A percentile compares a stretch with the other conserved stretches of the same genome.
Conservation (phyloP, 1,284 basidiomycete species). For the Apiotrichum domesticum region DNA sequence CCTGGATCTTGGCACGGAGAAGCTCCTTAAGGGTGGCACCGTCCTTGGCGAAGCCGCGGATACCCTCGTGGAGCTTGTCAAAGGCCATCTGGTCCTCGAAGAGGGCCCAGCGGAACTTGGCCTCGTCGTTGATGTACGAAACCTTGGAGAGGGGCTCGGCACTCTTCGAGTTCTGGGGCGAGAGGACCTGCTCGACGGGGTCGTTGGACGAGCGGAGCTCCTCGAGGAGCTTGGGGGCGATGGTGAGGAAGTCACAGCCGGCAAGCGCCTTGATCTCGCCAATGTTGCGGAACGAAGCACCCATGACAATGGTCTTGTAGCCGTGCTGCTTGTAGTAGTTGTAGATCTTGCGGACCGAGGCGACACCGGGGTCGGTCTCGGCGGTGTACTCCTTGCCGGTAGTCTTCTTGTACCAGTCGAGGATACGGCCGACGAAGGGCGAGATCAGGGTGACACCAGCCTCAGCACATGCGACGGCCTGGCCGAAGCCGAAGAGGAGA, state of each 20-base stretch:
- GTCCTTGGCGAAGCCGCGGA: constrained; percentile 94
- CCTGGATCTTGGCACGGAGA: constrained; percentile 67
- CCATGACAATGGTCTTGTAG: constrained; percentile 99
- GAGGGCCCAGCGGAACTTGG: constrained; percentile 90
- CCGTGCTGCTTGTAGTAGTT: constrained; percentile 96
- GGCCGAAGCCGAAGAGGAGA: constrained; percentile 94
- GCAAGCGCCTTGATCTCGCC: constrained; percentile 93
- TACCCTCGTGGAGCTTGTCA: constrained; percentile 92
- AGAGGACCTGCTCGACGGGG: constrained; percentile 76
- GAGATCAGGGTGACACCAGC: constrained; percentile 97
- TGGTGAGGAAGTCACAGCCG: constrained; percentile 95
- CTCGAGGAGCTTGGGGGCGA: constrained; percentile 83
- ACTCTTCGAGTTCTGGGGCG: constrained; percentile 58
- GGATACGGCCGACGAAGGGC: constrained; percentile 96
- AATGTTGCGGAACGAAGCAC: constrained; percentile 93
- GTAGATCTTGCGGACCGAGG: constrained; percentile 88
- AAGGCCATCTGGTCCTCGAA: constrained; percentile 91
- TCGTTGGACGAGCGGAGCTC: constrained; percentile 78
- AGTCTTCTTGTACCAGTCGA: constrained; percentile 93
- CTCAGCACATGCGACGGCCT: constrained; percentile 98
- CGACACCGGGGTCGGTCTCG: constrained; percentile 88
- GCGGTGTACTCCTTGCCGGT: constrained; percentile 77
- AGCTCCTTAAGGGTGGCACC: constrained; percentile 80
- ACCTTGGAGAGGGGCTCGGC: constrained; percentile 67
- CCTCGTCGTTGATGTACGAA: constrained; percentile 82